Conservation (phyloP, 2,329 filamentous ascomycete species). For the Remersonia thermophila region DNA sequence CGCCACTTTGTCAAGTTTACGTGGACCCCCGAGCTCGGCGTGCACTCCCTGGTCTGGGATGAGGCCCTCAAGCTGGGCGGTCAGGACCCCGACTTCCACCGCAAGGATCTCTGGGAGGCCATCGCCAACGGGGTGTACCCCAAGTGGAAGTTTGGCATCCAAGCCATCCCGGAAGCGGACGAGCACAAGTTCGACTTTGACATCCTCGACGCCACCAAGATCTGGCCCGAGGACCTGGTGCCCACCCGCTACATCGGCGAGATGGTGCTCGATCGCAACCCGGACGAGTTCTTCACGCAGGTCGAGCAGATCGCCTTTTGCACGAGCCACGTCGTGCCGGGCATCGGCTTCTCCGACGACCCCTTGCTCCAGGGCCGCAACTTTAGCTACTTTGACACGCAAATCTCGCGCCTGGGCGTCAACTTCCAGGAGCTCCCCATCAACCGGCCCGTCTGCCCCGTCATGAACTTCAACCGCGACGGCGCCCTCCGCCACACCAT, state of each 20-base stretch:
- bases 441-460: slow-evolving; percentile 61
- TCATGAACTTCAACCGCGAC: slow-evolving; percentile 67
- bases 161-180: slow-evolving; percentile 57
- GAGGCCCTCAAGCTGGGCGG: slow-evolving; percentile 19
- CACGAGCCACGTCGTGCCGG: slow-evolving; percentile 66
- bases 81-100: slow-evolving; percentile 20
- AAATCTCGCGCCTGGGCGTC: slow-evolving; percentile 55
- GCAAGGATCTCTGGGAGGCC: slow-evolving; percentile 19
- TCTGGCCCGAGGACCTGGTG: slow-evolving; percentile 70
- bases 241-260: slow-evolving; percentile 69
- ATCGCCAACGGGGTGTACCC: slow-evolving; percentile 18
- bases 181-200: slow-evolving; percentile 76
- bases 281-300: slow-evolving; percentile 72
- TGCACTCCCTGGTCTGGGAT: slow-evolving; percentile 20
- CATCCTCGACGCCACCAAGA: slow-evolving; percentile 72
- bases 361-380: slow-evolving; percentile 64
- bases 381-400: slow-evolving; percentile 54
- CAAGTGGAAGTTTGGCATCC: slow-evolving; percentile 44
- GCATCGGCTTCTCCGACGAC: slow-evolving; percentile 66
- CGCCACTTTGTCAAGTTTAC: slow-evolving; percentile 68
- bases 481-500: slow-evolving; percentile 63
- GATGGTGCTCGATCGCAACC: slow-evolving; percentile 65
- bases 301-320: slow-evolving; percentile 78
- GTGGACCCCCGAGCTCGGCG: slow-evolving; percentile 59
- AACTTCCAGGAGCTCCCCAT: slow-evolving; percentile 72